Conservation (phyloP, 441 rosid species). For the Hura crepitans region DNA sequence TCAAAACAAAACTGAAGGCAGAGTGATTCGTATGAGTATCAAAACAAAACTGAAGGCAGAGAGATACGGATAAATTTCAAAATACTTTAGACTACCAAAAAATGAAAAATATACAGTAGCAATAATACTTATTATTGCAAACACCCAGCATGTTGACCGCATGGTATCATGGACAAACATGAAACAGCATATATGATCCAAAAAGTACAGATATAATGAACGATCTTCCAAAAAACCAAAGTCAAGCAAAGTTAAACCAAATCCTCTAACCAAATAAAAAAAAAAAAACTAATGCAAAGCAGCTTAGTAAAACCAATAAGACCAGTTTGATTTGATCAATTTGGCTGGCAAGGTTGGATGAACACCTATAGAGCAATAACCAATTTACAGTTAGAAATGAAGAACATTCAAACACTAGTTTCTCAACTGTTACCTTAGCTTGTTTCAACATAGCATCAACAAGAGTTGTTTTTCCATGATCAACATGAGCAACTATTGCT, state of each 20-base stretch:
- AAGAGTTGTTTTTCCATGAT: constrained; percentile 96
- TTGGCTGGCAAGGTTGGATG: neutral
- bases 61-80: neutral
- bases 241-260: neutral
- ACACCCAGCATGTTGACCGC: neutral
- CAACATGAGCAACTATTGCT: constrained; percentile 96
- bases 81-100: neutral
- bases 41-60: neutral
- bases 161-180: neutral
- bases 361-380: neutral
- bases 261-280: neutral
- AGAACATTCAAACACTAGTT: neutral
- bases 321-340: neutral
- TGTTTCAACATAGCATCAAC: constrained; percentile 95
- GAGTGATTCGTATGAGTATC: neutral
- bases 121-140: neutral
- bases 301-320: neutral
- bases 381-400: neutral
- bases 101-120: neutral
- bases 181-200: neutral
- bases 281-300: neutral
- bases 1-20: neutral
- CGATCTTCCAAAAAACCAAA: neutral
- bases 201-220: neutral
- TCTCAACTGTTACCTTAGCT: constrained; percentile 57